Base-by-base conservation (phyloP, 1,139 yeast species). In the Hyphopichia fennica region DNA sequence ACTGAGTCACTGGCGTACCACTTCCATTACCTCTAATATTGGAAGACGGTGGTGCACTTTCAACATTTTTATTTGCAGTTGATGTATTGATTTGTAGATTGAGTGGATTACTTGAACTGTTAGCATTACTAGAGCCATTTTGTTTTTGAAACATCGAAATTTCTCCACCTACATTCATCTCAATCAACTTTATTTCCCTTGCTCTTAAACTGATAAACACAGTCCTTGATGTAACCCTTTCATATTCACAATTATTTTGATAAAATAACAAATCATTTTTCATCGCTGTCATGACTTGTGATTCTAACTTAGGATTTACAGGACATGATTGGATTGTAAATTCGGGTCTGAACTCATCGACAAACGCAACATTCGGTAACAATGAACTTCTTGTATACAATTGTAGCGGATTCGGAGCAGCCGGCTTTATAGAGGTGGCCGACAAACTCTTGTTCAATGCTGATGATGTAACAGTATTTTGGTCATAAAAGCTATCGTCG, bases 171-270 rank as follows among this genome's bases (percentile, higher is more conserved):
- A 40, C 42, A 28, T 51, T 63, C 69, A 79, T 67, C 39, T 74
- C 75, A 19, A 81, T 68, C 36, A 75, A 67, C 51, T 78, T 79
- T 39, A 81, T 76, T 49, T 81, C 87, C 23, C 85, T 60, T 1
- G 82, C 81, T 34, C 85, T 58, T 38, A 81, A 61, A 42, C 82
- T 77, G 3, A 81, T 57, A 41, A 72, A 67, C 2, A 74, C 55
- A 0, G 77, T 69, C 31, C 69, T 53, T 8, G 75, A 62, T 11
- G 59, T 54, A 3, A 72, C 65, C 36, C 55, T 52, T 17, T 58
- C 64, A 40, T 59, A 63, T 14, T 60, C 61, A 42, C 67, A 66
- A 47, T 66, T 67, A 44, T 65, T 69, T 49, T 68, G 76, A 46
- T 64, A 69, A 47, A 71, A 72, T 23, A 69, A 56, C 42, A 81